Evolutionary conservation across 306 rosid species (phyloP).

Genomic region (Mimosa pudica): DNA sequence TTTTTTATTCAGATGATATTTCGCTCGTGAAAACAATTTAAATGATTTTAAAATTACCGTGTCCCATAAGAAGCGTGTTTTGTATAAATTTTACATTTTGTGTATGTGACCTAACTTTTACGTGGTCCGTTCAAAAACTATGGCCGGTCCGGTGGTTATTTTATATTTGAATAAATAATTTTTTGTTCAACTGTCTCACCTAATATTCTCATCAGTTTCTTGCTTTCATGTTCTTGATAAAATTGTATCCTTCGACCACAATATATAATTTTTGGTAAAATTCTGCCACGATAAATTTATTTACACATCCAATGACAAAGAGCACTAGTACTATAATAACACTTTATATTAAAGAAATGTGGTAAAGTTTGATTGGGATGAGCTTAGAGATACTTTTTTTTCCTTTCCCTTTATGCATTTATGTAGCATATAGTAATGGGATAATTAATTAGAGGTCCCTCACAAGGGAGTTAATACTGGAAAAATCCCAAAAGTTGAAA

Average conservation of each 20-base stretch:
- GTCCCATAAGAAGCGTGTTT: no score
- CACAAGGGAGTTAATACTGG: no score
- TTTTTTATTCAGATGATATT: no score
- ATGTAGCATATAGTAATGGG: no score
- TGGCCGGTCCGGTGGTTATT: not conserved
- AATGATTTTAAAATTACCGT: no score
- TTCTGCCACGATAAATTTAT: no score
- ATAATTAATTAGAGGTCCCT: no score
- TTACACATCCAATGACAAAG: not conserved
- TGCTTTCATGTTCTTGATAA: not conserved
- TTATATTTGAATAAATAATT: not conserved
- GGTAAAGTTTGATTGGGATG: conserved; percentile 5
- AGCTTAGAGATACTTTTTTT: not conserved
- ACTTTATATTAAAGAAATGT: not conserved
- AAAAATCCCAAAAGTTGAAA: no score
- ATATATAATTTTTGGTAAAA: not conserved
- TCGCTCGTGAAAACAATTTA: no score
- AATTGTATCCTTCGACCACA: not conserved
- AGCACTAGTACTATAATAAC: not conserved
- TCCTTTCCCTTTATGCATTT: no score
- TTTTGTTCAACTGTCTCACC: not conserved
- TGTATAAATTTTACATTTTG: no score
- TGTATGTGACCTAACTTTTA: no score
- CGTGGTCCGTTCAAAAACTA: not conserved
- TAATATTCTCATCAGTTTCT: not conserved